Percentiles rank a stretch among this genome's conserved stretches.
Conservation (phyloP, 2,329 filamentous ascomycete genomes). For the Fusarium abutilonis region DNA sequence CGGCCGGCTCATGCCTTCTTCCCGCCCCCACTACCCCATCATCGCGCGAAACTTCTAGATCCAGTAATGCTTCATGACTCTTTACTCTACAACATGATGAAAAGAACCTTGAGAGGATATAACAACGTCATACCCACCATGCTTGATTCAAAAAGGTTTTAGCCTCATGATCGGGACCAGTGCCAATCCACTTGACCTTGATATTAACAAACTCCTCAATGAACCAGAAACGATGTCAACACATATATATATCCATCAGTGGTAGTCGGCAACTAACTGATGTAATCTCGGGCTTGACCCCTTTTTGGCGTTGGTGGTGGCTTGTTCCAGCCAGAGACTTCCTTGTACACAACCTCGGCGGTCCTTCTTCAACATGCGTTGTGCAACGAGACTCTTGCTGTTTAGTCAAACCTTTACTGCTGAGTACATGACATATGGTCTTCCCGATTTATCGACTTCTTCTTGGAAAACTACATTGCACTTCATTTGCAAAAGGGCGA, state of each 20-base stretch:
- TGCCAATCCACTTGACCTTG: slow-evolving; percentile 72
- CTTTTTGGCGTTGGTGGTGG: slow-evolving; percentile 67
- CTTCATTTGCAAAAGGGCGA: slow-evolving; percentile 65
- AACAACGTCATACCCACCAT: too few relatives aligned
- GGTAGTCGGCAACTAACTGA: slow-evolving; percentile 51
- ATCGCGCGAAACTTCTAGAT: slow-evolving; percentile 11
- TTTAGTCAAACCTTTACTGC: slow-evolving; percentile 67
- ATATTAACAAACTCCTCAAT: slow-evolving; percentile 74
- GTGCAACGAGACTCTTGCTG: slow-evolving; percentile 69
- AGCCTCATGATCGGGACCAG: slow-evolving; percentile 68
- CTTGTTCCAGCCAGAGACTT: slow-evolving; percentile 74
- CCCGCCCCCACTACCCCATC: neutral
- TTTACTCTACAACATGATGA: neutral
- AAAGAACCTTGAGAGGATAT: too few relatives aligned
- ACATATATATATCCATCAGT: too few relatives aligned
- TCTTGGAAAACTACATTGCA: slow-evolving; percentile 62
- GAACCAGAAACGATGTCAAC: slow-evolving; percentile 1
- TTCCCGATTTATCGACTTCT: slow-evolving; percentile 64
- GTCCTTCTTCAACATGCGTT: slow-evolving; percentile 59
- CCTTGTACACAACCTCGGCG: slow-evolving; percentile 75
- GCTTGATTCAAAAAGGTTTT: too few relatives aligned
- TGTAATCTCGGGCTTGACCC: slow-evolving; percentile 72
- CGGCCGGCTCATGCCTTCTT: slow-evolving; percentile 8
- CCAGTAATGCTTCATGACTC: neutral
- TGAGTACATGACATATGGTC: slow-evolving; percentile 68